phyloP scores from a whole-genome alignment of 768 basidiomycete genomes.

The Trichaptum fuscoviolaceum region DNA sequence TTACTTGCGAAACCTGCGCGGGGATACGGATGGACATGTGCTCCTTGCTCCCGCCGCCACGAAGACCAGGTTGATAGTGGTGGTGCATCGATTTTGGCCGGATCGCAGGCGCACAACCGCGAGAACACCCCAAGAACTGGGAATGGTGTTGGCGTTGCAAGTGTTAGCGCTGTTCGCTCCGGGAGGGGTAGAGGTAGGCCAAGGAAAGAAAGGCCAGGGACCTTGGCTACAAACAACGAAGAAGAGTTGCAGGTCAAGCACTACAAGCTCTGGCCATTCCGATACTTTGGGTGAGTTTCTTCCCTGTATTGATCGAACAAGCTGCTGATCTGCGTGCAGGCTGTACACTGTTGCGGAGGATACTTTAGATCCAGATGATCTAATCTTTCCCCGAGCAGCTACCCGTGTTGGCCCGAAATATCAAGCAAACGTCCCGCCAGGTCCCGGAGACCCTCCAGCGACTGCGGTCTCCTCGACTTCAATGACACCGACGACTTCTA shows the following conservation, averaged over 20 bases:
- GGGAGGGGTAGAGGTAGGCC: slow-evolving; percentile 71
- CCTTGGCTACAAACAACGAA: slow-evolving; percentile 62
- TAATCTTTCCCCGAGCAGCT: slow-evolving; percentile 91
- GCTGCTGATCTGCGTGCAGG: slow-evolving; percentile 32
- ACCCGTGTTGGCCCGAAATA: slow-evolving; percentile 88
- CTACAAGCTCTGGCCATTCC: slow-evolving; percentile 89
- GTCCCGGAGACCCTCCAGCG: slow-evolving; percentile 24
- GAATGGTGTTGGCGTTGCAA: background rate
- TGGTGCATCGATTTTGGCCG: slow-evolving; percentile 27
- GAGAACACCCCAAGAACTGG: slow-evolving; percentile 43
- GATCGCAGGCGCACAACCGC: slow-evolving; percentile 50
- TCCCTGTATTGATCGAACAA: background rate
- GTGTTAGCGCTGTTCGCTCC: slow-evolving; percentile 42
- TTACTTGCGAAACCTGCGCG: slow-evolving; percentile 86
- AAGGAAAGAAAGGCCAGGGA: slow-evolving; percentile 53
- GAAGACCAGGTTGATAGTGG: slow-evolving; percentile 82
- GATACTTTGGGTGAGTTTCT: slow-evolving; percentile 87
- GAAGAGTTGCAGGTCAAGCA: slow-evolving; percentile 75
- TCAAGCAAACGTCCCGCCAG: slow-evolving; percentile 57
- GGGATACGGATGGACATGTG: slow-evolving; percentile 97
- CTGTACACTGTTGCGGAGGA: slow-evolving; percentile 90
- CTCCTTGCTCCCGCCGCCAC: slow-evolving; percentile 82
- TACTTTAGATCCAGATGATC: slow-evolving; percentile 91
- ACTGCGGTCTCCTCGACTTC: slow-evolving; percentile 5
- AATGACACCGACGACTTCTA: background rate